A percentile compares a stretch with the other conserved stretches of the same genome.
Evolutionary conservation across 1,284 basidiomycete genomes (phyloP).

Genomic region (Ustilago curta): DNA sequence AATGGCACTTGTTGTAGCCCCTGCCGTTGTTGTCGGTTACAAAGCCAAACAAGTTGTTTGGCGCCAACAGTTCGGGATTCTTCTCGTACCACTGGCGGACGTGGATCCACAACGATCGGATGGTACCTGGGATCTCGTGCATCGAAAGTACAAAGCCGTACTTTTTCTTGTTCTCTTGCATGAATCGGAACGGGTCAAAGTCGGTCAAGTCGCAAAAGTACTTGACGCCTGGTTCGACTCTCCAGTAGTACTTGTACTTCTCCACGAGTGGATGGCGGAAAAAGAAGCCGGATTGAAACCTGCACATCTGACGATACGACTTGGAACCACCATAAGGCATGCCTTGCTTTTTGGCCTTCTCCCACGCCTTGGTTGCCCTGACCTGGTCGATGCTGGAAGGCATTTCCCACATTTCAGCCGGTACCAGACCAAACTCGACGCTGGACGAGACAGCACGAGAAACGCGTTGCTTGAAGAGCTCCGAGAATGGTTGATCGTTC

Average conservation of each 20-base stretch:
- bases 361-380: conserved; percentile 76
- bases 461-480: conserved; percentile 69
- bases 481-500: conserved; percentile 69
- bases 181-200: conserved; percentile 86
- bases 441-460: conserved; percentile 62
- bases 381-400: conserved; percentile 77
- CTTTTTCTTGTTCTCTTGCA: conserved; percentile 81
- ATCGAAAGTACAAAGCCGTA: conserved; percentile 82
- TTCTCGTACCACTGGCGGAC: conserved; percentile 78
- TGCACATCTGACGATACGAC: conserved; percentile 76
- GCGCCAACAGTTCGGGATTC: conserved; percentile 78
- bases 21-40: conserved; percentile 78
- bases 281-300: conserved; percentile 89
- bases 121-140: conserved; percentile 81
- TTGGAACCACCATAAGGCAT: conserved; percentile 87
- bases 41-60: conserved; percentile 80
- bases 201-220: conserved; percentile 79
- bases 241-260: conserved; percentile 92
- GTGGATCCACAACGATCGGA: conserved; percentile 80
- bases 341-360: conserved; percentile 76
- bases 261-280: conserved; percentile 71
- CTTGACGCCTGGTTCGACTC: conserved; percentile 80
- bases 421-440: conserved; percentile 80
- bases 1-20: conserved; percentile 79
- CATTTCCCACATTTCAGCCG: conserved; percentile 84